These are phyloP conservation scores for Colletotrichum sp. DNA, from an alignment of 2,329 filamentous ascomycete species.

Conservation along the genomic window DNA sequence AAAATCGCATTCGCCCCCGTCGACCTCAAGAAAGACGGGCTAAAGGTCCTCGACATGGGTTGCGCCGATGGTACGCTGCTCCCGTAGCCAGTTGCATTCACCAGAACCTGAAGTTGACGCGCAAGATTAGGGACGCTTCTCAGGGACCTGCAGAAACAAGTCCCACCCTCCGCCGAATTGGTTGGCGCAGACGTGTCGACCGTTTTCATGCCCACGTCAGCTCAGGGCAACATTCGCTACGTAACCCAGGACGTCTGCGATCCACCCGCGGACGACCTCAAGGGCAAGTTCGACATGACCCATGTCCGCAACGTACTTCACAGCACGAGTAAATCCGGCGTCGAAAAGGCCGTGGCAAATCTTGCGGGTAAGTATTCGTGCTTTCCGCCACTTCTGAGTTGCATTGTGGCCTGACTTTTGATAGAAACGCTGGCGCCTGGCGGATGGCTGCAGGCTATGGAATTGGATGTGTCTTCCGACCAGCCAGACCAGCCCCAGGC, in stretches of 20 bases:
- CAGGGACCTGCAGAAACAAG: constrained; percentile 19
- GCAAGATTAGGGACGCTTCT: constrained; percentile 12
- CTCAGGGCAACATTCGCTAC: constrained; percentile 19
- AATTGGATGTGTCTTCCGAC: background rate
- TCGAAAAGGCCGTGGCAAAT: constrained; percentile 1
- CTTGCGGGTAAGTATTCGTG: background rate
- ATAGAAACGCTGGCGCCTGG: constrained; percentile 13
- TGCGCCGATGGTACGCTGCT: constrained; percentile 20
- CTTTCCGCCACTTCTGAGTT: rapidly evolving
- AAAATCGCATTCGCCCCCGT: constrained; percentile 18
- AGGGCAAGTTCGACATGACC: constrained; percentile 3
- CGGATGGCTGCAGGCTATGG: constrained; percentile 19
- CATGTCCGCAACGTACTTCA: constrained; percentile 16
- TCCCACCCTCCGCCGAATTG: constrained; percentile 18
- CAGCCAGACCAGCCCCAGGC: background rate
- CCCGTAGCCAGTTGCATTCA: background rate
- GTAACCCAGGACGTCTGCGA: constrained; percentile 11
- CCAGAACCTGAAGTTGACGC: background rate
- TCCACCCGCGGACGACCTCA: background rate
- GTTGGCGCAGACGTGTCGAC: constrained; percentile 17
- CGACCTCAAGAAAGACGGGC: background rate
- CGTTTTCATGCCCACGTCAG: constrained; percentile 6
- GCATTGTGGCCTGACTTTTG: background rate
- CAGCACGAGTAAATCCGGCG: background rate
- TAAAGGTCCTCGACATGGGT: constrained; percentile 21